A percentile compares a stretch with the other conserved stretches of the same genome.
Evolutionary conservation across 805 yeast genomes (phyloP).

Genomic region (Ogataea glucozyma): DNA sequence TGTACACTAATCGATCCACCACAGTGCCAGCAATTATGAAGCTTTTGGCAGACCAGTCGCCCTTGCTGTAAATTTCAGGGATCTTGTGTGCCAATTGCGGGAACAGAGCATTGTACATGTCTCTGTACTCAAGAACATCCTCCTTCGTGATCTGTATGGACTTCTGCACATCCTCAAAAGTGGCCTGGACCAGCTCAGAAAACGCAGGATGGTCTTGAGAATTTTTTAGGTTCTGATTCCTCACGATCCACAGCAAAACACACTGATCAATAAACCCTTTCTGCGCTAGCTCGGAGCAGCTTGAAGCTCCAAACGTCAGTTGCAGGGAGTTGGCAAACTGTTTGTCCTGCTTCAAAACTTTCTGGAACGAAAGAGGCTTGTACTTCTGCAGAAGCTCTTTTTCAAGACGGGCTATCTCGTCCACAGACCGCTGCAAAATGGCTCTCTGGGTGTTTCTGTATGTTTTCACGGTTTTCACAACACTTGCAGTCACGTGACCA

Average conservation of each 20-base stretch:
- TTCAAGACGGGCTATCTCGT: constrained; percentile 47
- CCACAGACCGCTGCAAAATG: constrained; percentile 46
- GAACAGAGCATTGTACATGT: constrained; percentile 47
- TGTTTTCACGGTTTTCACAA: constrained; percentile 39
- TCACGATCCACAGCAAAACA: constrained; percentile 61
- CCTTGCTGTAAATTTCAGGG: constrained; percentile 46
- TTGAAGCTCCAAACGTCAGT: constrained; percentile 55
- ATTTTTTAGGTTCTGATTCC: constrained; percentile 49
- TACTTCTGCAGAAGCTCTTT: constrained; percentile 43
- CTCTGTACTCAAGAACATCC: constrained; percentile 56
- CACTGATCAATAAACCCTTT: constrained; percentile 57
- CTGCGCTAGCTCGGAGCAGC: constrained; percentile 51
- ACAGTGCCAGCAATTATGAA: constrained; percentile 45
- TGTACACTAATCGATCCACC: constrained; percentile 31
- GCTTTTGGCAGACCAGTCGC: constrained; percentile 49
- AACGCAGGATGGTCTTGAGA: constrained; percentile 38
- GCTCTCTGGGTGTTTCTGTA: constrained; percentile 53
- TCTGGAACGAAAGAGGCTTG: constrained; percentile 59
- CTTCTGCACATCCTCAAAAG: constrained; percentile 34
- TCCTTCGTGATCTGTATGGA: constrained; percentile 42
- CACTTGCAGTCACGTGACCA: constrained; percentile 22
- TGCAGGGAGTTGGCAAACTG: constrained; percentile 45
- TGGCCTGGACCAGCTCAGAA: constrained; percentile 51
- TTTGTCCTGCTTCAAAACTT: constrained; percentile 43
- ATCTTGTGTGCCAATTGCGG: constrained; percentile 51